Conservation (phyloP, 2,329 filamentous ascomycete species). For the Diplocarpon mali region DNA sequence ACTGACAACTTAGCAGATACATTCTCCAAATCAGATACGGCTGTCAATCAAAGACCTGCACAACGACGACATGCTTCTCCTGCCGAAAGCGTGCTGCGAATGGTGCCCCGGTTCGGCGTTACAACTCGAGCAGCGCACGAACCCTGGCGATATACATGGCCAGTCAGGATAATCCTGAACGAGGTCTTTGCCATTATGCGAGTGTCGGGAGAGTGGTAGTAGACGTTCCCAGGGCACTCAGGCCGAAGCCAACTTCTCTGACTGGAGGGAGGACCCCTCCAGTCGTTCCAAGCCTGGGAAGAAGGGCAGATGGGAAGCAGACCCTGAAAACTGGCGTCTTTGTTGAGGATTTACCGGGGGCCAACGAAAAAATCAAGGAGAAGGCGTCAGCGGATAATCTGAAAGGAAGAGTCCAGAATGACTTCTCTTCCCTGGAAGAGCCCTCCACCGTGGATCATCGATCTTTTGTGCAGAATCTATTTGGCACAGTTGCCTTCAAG, state of each 20-base stretch:
- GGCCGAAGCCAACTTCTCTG: not conserved
- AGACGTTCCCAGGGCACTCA: conserved; percentile 1
- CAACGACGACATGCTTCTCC: conserved; percentile 69
- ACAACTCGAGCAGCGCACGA: conserved; percentile 71
- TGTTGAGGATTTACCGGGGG: not conserved
- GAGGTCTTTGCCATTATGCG: conserved; percentile 47
- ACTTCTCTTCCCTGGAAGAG: conserved; percentile 14
- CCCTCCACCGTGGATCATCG: conserved; percentile 41
- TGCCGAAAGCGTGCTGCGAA: conserved; percentile 58
- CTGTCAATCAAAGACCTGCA: conserved; percentile 58
- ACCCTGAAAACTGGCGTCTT: not conserved
- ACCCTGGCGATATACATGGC: conserved; percentile 72
- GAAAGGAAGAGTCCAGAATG: not conserved
- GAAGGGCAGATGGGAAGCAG: not conserved
- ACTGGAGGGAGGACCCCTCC: not conserved
- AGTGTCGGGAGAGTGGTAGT: conserved; percentile 8
- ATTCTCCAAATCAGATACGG: conserved; percentile 73
- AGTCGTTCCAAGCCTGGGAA: not conserved
- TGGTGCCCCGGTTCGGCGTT: conserved; percentile 61
- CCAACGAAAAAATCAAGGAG: not conserved
- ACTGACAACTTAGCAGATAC: conserved; percentile 42
- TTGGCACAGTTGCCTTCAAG: conserved; percentile 54
- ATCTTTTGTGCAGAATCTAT: conserved; percentile 54
- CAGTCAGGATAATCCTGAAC: conserved; percentile 66
- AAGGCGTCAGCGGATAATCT: conserved; percentile 3